phyloP scores from a whole-genome alignment of 306 rosid species.

The Cucumis hystrix region DNA sequence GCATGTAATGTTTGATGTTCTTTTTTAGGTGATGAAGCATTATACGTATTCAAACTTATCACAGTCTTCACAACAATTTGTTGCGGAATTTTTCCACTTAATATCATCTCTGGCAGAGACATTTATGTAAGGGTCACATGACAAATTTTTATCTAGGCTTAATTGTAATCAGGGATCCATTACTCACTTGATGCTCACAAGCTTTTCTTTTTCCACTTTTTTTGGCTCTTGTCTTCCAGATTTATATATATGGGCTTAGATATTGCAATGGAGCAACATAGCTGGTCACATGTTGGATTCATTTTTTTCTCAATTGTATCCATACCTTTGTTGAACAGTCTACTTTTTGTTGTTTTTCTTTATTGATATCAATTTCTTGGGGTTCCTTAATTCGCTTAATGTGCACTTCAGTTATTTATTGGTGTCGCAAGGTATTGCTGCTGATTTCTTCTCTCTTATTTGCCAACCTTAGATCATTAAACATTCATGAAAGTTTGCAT shows the following conservation, averaged over 20 bases:
- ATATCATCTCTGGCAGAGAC: slow-evolving; percentile 97
- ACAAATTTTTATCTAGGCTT: slow-evolving; percentile 5
- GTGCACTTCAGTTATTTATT: slow-evolving; percentile 61
- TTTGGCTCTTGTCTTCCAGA: slow-evolving; percentile 31
- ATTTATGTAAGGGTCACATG: slow-evolving; percentile 57
- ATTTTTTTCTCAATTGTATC: slow-evolving; percentile 98
- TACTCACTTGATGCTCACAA: slow-evolving; percentile 4
- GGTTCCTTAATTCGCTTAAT: slow-evolving; percentile 34
- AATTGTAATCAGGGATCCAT: background rate
- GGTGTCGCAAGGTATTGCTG: slow-evolving; percentile 70
- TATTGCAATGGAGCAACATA: slow-evolving; percentile 95
- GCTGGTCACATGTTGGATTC: slow-evolving; percentile 98
- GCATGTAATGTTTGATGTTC: slow-evolving; percentile 11
- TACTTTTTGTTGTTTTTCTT: slow-evolving; percentile 8
- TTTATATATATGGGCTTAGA: slow-evolving; percentile 99
- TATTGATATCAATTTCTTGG: slow-evolving; percentile 6
- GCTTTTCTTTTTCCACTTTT: background rate
- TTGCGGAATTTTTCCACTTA: slow-evolving; percentile 78
- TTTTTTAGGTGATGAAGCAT: slow-evolving; percentile 91
- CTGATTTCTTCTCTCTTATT: slow-evolving; percentile 2
- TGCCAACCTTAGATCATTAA: background rate
- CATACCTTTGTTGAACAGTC: slow-evolving; percentile 17
- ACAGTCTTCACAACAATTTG: slow-evolving; percentile 85
- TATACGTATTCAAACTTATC: slow-evolving; percentile 85
- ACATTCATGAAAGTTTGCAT: background rate